Evolutionary conservation across 805 yeast species (phyloP), one percentile per base, ranked within the genome.

Genomic region (Clavispora fructus): DNA sequence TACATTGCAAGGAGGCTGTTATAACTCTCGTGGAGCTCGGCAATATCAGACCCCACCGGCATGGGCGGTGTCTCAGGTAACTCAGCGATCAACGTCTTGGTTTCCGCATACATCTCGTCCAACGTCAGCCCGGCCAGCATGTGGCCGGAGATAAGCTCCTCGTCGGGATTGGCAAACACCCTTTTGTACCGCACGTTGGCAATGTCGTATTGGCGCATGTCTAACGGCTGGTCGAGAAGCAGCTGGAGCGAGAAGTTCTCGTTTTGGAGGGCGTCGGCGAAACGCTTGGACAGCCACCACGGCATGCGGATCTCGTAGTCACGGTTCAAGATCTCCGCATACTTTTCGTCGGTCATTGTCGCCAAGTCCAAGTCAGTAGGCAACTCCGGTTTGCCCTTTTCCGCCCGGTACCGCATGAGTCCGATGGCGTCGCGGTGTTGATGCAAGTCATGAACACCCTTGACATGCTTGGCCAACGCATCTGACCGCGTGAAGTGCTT

Each of bases 401-500:
- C 61, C n/a, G 44, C 59, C n/a, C 65, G 55, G 40, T 60, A 65
- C 43, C 59, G 59, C 49, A 64, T 59, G 37, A 60, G 49, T 7
- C 55, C 50, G 11, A 68, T 54, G 9, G 69, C 69, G 50, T 67
- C 71, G 26, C 65, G 60, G 30, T 62, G 56, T 49, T 63, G 62
- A 48, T 71, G 77, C 39, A 78, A 66, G 46, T 78, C 80, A 58
- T 85, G 91, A 1, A 75, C 81, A 0, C 80, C 73, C 38, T 79
- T 72, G 47, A 83, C 69, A 61, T 86, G 92, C 51, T 79, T 77
- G 16, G 82, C 75, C 49, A 86, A 69, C 1, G 84, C 86, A 50
- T 80, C 86, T 0, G 82, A 69, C 44, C 85, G 61, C 0, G 80
- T 74, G 56, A 82, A 83, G 39, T 74, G 73, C 50, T 77, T 73